phyloP scores from a whole-genome alignment of 2,329 filamentous ascomycete genomes.

The Chaetomiaceae sp. region DNA sequence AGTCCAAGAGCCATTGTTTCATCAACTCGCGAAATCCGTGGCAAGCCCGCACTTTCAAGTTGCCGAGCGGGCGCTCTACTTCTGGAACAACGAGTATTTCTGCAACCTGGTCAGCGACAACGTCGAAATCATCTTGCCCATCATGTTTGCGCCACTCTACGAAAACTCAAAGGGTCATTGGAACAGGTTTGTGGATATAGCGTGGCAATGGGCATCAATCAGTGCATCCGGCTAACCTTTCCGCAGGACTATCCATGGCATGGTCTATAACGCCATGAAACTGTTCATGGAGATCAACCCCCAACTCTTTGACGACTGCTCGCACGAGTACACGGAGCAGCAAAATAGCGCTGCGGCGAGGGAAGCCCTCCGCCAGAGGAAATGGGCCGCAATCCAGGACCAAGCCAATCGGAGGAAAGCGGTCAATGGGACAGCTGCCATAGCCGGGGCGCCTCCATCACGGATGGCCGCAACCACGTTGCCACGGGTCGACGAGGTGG shows the following conservation, averaged over 20 bases:
- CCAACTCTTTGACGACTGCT: constrained; percentile 96
- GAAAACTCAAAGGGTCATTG: constrained; percentile 99
- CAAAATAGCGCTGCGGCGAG: constrained; percentile 88
- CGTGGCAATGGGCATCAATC: too few species aligned
- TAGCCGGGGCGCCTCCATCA: constrained; percentile 32
- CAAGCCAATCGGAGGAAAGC: constrained; percentile 68
- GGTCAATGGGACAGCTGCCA: constrained; percentile 35
- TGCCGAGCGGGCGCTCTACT: constrained; percentile 93
- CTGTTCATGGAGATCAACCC: constrained; percentile 99
- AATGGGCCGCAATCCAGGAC: constrained; percentile 83
- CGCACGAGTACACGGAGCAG: constrained; percentile 94
- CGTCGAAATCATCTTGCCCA: constrained; percentile 94
- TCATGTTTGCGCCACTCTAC: constrained; percentile 98
- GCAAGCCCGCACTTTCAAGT: constrained; percentile 99
- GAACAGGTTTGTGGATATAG: constrained; percentile 70
- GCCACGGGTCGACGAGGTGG: constrained; percentile 66
- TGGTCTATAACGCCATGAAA: constrained; percentile 99
- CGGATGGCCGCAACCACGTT: constrained; percentile 33
- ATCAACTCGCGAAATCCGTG: constrained; percentile 95
- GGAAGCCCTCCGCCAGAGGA: constrained; percentile 74
- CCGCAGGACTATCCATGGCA: constrained; percentile 92
- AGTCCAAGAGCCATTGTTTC: constrained; percentile 95
- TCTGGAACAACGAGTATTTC: constrained; percentile 99
- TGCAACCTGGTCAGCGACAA: constrained; percentile 99
- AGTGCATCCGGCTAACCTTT: constrained; percentile 38